phyloP scores from a whole-genome alignment of 2,329 filamentous ascomycete species.

The Allantophomopsis cytisporea region DNA sequence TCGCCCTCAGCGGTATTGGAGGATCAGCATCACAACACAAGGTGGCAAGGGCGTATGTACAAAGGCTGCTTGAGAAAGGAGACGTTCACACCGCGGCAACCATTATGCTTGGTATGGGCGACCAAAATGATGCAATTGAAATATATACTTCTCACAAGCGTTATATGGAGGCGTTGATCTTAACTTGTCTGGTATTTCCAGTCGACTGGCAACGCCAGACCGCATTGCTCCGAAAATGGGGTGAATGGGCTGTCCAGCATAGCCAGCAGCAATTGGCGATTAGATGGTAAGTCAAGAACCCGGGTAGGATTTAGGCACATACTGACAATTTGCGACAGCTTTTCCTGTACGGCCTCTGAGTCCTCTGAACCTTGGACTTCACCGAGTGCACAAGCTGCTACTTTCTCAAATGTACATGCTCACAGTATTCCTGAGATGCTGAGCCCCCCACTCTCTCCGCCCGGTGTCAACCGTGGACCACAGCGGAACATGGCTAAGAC shows the following conservation, averaged over 20 bases:
- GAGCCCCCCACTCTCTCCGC: constrained; percentile 64
- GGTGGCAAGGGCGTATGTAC: constrained; percentile 79
- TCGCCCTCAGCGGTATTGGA: constrained; percentile 82
- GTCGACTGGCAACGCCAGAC: constrained; percentile 84
- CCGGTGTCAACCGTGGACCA: constrained; percentile 42
- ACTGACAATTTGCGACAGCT: constrained; percentile 29
- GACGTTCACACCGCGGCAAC: constrained; percentile 88
- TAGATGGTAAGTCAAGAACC: constrained; percentile 39
- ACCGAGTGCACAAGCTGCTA: constrained; percentile 56
- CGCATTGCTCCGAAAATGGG: constrained; percentile 85
- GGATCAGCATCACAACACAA: constrained; percentile 71
- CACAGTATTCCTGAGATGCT: constrained; percentile 45
- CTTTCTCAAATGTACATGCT: constrained; percentile 42
- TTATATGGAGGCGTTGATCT: constrained; percentile 84
- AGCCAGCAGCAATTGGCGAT: constrained; percentile 85
- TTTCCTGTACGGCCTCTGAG: constrained; percentile 80
- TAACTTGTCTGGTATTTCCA: constrained; percentile 74
- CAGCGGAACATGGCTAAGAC: constrained; percentile 38
- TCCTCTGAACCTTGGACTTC: constrained; percentile 80
- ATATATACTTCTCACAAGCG: constrained; percentile 86
- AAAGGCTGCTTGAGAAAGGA: constrained; percentile 75
- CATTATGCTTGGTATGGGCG: constrained; percentile 83
- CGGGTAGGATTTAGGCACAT: neutral
- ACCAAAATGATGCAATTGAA: constrained; percentile 89
- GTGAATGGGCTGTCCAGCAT: constrained; percentile 77